Conservation (phyloP, 495 filamentous ascomycete genomes). For the Hyaloscypha variabilis region DNA sequence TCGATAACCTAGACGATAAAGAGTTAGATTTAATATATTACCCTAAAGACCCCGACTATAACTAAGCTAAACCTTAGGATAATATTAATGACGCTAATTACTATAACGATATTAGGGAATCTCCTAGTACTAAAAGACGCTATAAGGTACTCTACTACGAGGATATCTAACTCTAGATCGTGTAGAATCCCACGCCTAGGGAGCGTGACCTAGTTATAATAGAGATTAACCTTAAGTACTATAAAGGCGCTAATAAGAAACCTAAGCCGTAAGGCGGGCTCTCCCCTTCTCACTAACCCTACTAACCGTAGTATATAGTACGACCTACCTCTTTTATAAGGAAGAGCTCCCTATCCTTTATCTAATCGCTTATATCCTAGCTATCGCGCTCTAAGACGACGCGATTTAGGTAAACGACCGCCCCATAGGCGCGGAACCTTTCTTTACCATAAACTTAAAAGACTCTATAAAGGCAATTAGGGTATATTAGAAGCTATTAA, state of each 20-base stretch:
- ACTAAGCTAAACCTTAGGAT: too few relatives aligned
- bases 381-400: constrained; percentile 20
- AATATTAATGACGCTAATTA: too few relatives aligned
- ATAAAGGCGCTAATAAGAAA: constrained; percentile 35
- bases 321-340: constrained; percentile 23
- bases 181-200: constrained; percentile 14
- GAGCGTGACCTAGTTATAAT: constrained; percentile 18
- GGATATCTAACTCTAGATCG: constrained; percentile 18
- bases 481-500: constrained; percentile 23
- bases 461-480: constrained; percentile 20
- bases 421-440: constrained; percentile 15
- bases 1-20: too few relatives aligned
- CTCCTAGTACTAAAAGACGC: too few relatives aligned
- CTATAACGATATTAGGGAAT: too few relatives aligned
- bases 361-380: constrained; percentile 21
- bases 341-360: constrained; percentile 22
- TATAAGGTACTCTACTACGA: constrained; percentile 11
- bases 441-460: constrained; percentile 20
- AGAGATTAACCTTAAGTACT: constrained; percentile 29
- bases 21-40: too few relatives aligned
- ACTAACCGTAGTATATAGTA: constrained; percentile 17
- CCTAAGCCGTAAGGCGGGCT: constrained; percentile 31
- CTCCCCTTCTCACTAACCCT: background rate
- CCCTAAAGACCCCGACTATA: too few relatives aligned
- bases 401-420: constrained; percentile 12